Evolutionary conservation across 2,329 filamentous ascomycete genomes (phyloP).

Genomic region (Allantophomopsis cytisporea): DNA sequence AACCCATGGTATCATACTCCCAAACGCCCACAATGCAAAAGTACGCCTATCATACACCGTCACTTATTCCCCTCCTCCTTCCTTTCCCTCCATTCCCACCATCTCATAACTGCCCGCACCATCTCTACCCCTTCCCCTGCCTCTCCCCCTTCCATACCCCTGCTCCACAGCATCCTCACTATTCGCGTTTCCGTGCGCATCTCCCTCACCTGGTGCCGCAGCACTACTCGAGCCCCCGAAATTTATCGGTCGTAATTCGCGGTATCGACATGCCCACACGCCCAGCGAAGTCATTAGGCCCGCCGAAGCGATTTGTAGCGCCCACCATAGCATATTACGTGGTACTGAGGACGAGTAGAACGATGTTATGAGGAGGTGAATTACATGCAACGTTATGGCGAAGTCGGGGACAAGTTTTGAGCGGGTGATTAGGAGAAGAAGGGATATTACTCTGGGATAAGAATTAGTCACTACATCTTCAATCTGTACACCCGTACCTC

Average conservation of each 20-base stretch:
- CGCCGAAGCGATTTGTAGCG: constrained; percentile 44
- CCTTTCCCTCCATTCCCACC: constrained; percentile 33
- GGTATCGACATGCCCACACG: constrained; percentile 83
- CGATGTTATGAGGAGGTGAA: constrained; percentile 66
- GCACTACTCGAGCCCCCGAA: constrained; percentile 49
- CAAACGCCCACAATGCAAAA: neutral
- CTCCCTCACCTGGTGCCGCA: constrained; percentile 8
- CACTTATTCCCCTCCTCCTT: constrained; percentile 5
- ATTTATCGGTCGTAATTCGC: constrained; percentile 77
- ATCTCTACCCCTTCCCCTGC: constrained; percentile 37
- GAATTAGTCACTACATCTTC: neutral
- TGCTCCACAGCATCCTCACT: constrained; percentile 26
- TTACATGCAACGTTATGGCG: constrained; percentile 72
- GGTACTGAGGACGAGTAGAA: constrained; percentile 70
- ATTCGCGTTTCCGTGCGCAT: constrained; percentile 6
- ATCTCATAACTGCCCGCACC: constrained; percentile 53
- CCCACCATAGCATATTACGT: constrained; percentile 78
- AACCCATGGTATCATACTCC: too few species aligned
- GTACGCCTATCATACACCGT: neutral
- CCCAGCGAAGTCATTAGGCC: constrained; percentile 56
- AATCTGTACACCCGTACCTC: too few species aligned
- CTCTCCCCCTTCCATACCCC: constrained; percentile 34
- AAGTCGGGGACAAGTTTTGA: constrained; percentile 95
- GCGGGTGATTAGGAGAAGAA: constrained; percentile 72
- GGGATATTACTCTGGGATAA: constrained; percentile 56